Base-by-base conservation (phyloP, 768 basidiomycete genomes). In the Strobilomyces dryophilus region DNA sequence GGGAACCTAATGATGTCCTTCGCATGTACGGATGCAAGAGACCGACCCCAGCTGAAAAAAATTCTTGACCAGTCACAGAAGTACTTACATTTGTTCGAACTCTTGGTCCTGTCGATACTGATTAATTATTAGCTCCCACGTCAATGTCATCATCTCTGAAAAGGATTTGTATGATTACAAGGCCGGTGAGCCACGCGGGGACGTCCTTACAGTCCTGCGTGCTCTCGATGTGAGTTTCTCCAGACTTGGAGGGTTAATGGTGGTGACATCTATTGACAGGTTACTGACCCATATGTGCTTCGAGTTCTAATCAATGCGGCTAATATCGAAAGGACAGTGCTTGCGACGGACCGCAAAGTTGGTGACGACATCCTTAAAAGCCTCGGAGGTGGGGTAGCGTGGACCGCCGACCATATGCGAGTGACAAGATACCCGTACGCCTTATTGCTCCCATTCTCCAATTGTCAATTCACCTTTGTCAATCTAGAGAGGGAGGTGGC, bases 91-190 rank as follows among this genome's bases (percentile, higher is more conserved):
- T 61, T 27, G 61, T 65, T 52, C 34, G 10, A 10, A 32, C 17
- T 31, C 29, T 39, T 34, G 21, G 21, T 5, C 34, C 49, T 24
- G 20, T 18, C 26, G 42, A 47, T 45, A 10, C 51, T 67, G 8
- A 69, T 40, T n/a, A n/a, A 40, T 4, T 31, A 8, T 15, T 54
- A 89, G 87, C 57, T 51, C 39, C 9, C 66, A 78, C 21, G 72
- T 67, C 21, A 71, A 70, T 7, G 82, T 93, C 54, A 76, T 89
- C 59, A 82, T 87, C 48, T 77, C 80, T 21, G 76, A 80, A 52
- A 83, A 77, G 36, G 92, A 95, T 61, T 58, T 89, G 37, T 98
- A 97, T 65, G 91, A 97, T 63, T 95, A 81, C 60, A 75, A 76
- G 35, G 54, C 59, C 1, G 93, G 93, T 26, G 92, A 95, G 63